Evolutionary conservation across 2,329 filamentous ascomycete genomes (phyloP), one percentile per base, ranked within the genome.

Genomic region (Penicillium hesseltinei): DNA sequence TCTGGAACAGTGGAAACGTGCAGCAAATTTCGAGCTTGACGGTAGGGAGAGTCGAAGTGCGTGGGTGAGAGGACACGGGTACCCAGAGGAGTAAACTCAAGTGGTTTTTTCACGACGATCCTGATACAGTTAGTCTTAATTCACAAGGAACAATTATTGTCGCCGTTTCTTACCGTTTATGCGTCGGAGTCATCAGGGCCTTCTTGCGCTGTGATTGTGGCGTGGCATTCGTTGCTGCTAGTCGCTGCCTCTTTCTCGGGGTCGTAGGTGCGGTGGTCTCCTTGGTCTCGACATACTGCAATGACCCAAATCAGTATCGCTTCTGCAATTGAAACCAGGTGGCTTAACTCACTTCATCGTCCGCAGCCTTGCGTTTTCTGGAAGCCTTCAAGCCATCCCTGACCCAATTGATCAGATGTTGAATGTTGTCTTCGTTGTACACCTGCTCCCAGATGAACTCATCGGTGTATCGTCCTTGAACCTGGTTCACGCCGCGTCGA

Each of bases 81-180:
- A 7, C 91, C 92, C n/a, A 99, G 79, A 0, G 94, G 94, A 0
- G 94, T 99, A 69, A 97, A 97, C 70, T 97, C 92, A 36, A 99
- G 84, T 5, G 91, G 89, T 69, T 92, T 96, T 72, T 95, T 96
- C 42, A 93, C 78, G 39, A 90, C 76, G 39, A 91, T 86, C 60
- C 82, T 80, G 54, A 57, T 3, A 47, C 8, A 56, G 27, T 56
- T 31, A 43, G 68, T 56, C 63, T 52, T 27, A 61, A n/a, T 70
- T 71, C 43, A 43, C 52, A 15, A 51, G 6, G 2, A 4, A 7
- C 9, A 51, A 36, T n/a, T 9, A 1, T 25, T n/a, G 13, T 21
- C 23, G n/a, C 17, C 1, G 15, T 25, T 17, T 55, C 15, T 25
- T 73, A 80, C 78, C 86, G 81, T 68, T 87, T 89, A 65, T 88